Percentiles rank a stretch among this genome's conserved stretches.
phyloP scores from a whole-genome alignment of 768 basidiomycete species.

The Cubamyces lactineus region DNA sequence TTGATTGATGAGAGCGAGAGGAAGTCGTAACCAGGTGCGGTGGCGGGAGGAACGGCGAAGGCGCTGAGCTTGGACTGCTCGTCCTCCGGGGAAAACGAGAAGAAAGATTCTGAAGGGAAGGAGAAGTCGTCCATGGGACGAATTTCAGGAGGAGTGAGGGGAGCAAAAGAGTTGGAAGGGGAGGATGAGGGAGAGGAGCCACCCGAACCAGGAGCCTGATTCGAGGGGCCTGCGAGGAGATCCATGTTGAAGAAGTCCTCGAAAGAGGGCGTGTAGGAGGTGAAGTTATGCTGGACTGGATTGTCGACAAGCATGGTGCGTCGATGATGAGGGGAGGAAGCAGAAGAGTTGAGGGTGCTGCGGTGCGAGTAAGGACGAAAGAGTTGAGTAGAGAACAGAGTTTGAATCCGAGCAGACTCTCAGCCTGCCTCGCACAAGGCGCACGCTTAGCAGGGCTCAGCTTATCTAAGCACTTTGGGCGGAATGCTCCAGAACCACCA shows the following conservation, averaged over 20 bases:
- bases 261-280: slow-evolving; percentile 43
- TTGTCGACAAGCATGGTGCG: slow-evolving; percentile 49
- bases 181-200: slow-evolving; percentile 34
- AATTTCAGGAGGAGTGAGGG: slow-evolving; percentile 32
- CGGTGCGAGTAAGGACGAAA: slow-evolving; percentile 9
- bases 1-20: slow-evolving; percentile 34
- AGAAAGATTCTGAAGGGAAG: slow-evolving; percentile 25
- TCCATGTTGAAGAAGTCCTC: slow-evolving; percentile 73
- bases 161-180: slow-evolving; percentile 33
- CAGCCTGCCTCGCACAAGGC: not conserved
- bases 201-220: slow-evolving; percentile 28
- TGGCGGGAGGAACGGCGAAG: slow-evolving; percentile 29
- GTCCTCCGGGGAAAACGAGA: slow-evolving; percentile 35
- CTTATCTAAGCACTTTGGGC: slow-evolving; percentile 4
- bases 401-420: not conserved
- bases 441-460: not conserved
- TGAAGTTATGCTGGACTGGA: slow-evolving; percentile 30
- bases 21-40: slow-evolving; percentile 43
- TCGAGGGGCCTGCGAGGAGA: slow-evolving; percentile 43
- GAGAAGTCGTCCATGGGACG: slow-evolving; percentile 28
- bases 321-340: slow-evolving; percentile 5
- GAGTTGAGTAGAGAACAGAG: not conserved
- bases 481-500: slow-evolving; percentile 17
- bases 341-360: slow-evolving; percentile 9
- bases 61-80: slow-evolving; percentile 34